Conservation (phyloP, 371 early-diverging fungal genomes). For the Globomyces sp. region DNA sequence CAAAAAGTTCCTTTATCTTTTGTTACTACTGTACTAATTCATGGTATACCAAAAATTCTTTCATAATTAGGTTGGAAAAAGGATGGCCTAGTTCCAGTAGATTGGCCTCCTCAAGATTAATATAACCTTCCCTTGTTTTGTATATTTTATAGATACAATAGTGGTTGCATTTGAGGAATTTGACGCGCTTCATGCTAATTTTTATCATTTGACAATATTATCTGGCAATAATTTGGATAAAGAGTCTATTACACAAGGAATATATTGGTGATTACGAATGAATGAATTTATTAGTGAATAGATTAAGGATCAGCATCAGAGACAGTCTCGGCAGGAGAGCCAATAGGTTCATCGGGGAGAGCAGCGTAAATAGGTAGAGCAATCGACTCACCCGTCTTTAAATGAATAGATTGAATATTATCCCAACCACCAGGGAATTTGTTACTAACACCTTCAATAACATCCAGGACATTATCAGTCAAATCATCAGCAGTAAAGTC, state of each 20-base stretch:
- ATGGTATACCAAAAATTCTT: slow-evolving; percentile 20
- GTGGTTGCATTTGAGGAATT: too few species aligned
- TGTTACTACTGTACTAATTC: slow-evolving; percentile 41
- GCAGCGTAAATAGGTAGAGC: slow-evolving; percentile 74
- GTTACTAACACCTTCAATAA: slow-evolving; percentile 56
- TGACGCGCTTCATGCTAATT: too few species aligned
- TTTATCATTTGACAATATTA: too few species aligned
- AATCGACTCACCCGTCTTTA: slow-evolving; percentile 77
- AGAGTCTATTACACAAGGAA: too few species aligned
- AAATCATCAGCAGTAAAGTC: slow-evolving; percentile 58
- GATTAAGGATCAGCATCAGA: too few species aligned
- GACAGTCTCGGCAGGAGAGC: too few species aligned
- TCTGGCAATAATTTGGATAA: too few species aligned
- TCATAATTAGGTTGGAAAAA: slow-evolving; percentile 31
- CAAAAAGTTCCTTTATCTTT: slow-evolving; percentile 43
- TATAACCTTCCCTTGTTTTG: neutral
- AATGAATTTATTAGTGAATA: too few species aligned
- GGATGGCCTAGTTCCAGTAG: slow-evolving; percentile 31
- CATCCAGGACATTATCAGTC: slow-evolving; percentile 70
- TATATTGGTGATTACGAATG: too few species aligned
- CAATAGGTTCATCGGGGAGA: slow-evolving; percentile 32
- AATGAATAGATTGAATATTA: slow-evolving; percentile 73
- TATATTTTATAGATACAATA: neutral
- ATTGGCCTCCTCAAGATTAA: slow-evolving; percentile 9
- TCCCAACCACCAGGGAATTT: slow-evolving; percentile 70